Conservation (phyloP, 1,139 yeast species). For the Saccharomycopsis hybrid region DNA sequence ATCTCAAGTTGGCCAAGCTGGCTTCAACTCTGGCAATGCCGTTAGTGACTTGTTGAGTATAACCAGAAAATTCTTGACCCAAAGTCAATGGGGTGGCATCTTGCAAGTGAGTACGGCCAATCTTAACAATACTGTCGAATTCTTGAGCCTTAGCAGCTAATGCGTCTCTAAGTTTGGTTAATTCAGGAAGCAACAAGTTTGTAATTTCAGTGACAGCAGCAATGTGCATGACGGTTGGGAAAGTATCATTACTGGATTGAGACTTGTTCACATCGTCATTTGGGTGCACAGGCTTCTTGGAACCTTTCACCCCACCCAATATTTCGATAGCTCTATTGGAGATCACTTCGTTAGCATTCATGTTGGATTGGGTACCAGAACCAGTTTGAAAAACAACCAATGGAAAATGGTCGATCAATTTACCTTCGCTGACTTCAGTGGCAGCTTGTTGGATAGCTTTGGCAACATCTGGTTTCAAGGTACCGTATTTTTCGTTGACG, state of each 20-base stretch:
- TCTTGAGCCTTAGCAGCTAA: constrained; percentile 72
- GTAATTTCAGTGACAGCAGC: constrained; percentile 93
- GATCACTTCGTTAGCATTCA: constrained; percentile 98
- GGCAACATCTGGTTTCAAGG: constrained; percentile 74
- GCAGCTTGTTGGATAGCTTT: constrained; percentile 90
- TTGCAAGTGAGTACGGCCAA: constrained; percentile 97
- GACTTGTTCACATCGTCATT: constrained; percentile 98
- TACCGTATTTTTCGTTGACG: constrained; percentile 77
- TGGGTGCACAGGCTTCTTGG: constrained; percentile 93
- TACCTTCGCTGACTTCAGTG: constrained; percentile 88
- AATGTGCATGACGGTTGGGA: constrained; percentile 99
- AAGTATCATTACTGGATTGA: constrained; percentile 95
- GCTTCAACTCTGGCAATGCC: constrained; percentile 84
- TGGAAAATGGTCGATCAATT: constrained; percentile 91
- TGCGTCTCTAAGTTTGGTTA: constrained; percentile 69
- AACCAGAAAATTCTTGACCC: constrained; percentile 97
- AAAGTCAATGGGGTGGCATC: constrained; percentile 97
- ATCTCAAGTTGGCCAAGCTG: constrained; percentile 67
- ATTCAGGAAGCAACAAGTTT: constrained; percentile 67
- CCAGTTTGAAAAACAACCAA: constrained; percentile 98
- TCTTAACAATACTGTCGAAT: constrained; percentile 83
- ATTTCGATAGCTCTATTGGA: constrained; percentile 96
- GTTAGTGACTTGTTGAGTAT: constrained; percentile 84
- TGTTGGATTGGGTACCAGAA: constrained; percentile 96
- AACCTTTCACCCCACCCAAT: constrained; percentile 85